These are phyloP conservation scores for Melastoma candidum DNA, from an alignment of 441 rosid genomes.

Conservation along the genomic window DNA sequence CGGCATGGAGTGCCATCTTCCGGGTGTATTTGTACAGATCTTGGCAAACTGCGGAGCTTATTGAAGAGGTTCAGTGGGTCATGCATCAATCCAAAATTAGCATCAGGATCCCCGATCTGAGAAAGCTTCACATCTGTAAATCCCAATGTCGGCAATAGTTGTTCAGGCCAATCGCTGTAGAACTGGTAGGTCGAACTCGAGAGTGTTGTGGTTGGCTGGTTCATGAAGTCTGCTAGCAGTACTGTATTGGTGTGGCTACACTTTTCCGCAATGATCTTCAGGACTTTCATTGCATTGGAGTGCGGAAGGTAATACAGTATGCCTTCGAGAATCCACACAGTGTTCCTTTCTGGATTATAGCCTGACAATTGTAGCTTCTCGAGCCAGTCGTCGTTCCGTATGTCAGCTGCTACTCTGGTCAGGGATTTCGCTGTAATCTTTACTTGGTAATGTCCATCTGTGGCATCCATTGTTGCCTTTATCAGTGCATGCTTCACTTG, in stretches of 20 bases:
- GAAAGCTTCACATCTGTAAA: slow-evolving; percentile 75
- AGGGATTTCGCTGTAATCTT: slow-evolving; percentile 58
- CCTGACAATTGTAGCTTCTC: slow-evolving; percentile 67
- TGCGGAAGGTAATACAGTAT: slow-evolving; percentile 78
- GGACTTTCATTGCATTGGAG: slow-evolving; percentile 75
- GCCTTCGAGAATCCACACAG: slow-evolving; percentile 88
- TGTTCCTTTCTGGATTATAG: slow-evolving; percentile 47
- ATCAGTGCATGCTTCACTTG: slow-evolving; percentile 50
- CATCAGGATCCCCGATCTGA: slow-evolving; percentile 89
- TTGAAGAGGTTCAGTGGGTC: slow-evolving; percentile 70
- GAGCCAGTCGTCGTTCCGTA: slow-evolving; percentile 57
- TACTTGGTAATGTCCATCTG: slow-evolving; percentile 27
- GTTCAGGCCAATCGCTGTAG: slow-evolving; percentile 95
- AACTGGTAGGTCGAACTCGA: slow-evolving; percentile 63
- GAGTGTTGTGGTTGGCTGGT: slow-evolving; percentile 68
- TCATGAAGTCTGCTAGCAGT: slow-evolving; percentile 91
- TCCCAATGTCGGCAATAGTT: slow-evolving; percentile 71
- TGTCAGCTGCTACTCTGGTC: slow-evolving; percentile 65
- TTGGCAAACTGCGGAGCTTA: slow-evolving; percentile 73
- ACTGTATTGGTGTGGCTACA: slow-evolving; percentile 47
- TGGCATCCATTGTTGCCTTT: slow-evolving; percentile 47
- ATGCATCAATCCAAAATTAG: slow-evolving; percentile 67
- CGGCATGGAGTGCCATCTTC: slow-evolving; percentile 86
- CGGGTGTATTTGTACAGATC: slow-evolving; percentile 62
- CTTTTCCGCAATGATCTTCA: slow-evolving; percentile 66